Evolutionary conservation across 306 rosid genomes (phyloP).

Genomic region (Mimosa bimucronata): DNA sequence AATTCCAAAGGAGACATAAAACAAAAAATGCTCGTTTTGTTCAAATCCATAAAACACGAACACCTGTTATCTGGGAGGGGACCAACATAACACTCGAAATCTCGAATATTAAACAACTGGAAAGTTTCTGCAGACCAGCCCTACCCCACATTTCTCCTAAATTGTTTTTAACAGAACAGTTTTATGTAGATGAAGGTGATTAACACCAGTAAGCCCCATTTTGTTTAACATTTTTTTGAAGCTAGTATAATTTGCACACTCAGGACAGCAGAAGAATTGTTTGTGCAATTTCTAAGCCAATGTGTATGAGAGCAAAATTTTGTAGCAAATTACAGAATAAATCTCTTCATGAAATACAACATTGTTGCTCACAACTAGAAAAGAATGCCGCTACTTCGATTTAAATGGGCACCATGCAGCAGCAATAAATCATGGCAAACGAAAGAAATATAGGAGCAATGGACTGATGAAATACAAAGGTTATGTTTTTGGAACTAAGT

Average conservation of each 20-base stretch:
- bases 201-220: neutral
- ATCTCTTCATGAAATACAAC: neutral
- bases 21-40: neutral
- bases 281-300: neutral
- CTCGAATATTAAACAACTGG: no score
- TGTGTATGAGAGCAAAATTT: neutral
- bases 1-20: no score
- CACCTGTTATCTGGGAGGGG: no score
- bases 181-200: neutral
- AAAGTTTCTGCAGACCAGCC: neutral
- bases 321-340: neutral
- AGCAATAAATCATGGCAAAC: slow-evolving; percentile 9
- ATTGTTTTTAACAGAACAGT: neutral
- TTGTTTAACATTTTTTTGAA: neutral
- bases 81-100: no score
- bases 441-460: slow-evolving; percentile 21
- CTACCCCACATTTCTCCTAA: neutral
- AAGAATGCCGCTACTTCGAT: neutral
- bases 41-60: neutral
- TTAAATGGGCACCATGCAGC: neutral
- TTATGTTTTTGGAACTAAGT: neutral
- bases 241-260: neutral
- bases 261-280: neutral
- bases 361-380: neutral
- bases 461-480: neutral